Conservation (phyloP, 306 rosid genomes). For the Senna siamea region DNA sequence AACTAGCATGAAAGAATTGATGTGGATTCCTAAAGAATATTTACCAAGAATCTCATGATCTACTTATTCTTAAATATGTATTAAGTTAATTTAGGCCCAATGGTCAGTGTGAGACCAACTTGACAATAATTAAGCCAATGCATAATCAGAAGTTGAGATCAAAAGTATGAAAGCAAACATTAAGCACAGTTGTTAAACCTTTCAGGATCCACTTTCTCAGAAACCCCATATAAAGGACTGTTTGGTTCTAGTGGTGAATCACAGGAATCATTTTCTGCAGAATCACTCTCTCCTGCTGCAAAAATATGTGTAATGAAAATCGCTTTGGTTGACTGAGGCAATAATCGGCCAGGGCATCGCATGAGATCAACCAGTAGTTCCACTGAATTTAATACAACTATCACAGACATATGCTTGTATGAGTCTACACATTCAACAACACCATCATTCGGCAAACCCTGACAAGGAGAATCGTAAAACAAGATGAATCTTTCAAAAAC, state of each 20-base stretch:
- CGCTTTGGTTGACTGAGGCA: slow-evolving; percentile 82
- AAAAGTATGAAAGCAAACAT: slow-evolving; percentile 30
- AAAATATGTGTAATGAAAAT: slow-evolving; percentile 89
- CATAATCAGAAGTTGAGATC: slow-evolving; percentile 22
- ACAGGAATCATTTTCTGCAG: slow-evolving; percentile 98
- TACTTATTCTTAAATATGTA: not conserved
- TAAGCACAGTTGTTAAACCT: slow-evolving; percentile 45
- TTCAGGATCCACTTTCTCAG: slow-evolving; percentile 78
- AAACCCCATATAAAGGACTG: slow-evolving; percentile 91
- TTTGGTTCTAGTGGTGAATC: slow-evolving; percentile 95
- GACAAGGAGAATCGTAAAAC: slow-evolving; percentile 38
- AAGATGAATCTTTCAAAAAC: slow-evolving; percentile 35
- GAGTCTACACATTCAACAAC: slow-evolving; percentile 77
- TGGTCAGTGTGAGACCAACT: not conserved
- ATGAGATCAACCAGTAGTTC: slow-evolving; percentile 92
- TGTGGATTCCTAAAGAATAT: not conserved
- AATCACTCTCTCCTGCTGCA: slow-evolving; percentile 98
- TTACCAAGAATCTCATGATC: not conserved
- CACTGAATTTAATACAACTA: slow-evolving; percentile 78
- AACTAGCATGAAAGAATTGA: not conserved
- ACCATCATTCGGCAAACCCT: slow-evolving; percentile 96
- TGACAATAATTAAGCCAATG: slow-evolving; percentile 16
- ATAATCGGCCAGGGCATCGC: slow-evolving; percentile 91
- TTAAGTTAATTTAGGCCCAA: not conserved
- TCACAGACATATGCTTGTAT: slow-evolving; percentile 90